phyloP scores from a whole-genome alignment of 106 monocot species.

The Cymbidium sinense region DNA sequence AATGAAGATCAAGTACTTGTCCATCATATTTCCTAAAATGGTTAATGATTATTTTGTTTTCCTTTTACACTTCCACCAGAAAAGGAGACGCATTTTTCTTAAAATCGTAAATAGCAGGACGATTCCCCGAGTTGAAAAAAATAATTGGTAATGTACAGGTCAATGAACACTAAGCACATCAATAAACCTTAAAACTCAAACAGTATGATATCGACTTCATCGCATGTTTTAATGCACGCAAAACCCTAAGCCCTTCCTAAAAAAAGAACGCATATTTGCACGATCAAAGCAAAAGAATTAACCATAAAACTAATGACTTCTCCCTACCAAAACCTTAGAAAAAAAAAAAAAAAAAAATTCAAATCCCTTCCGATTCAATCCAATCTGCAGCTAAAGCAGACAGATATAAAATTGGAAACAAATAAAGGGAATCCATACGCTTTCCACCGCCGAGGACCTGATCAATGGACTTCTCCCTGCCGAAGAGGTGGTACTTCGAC shows the following conservation, averaged over 20 bases:
- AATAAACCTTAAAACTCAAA: too few relatives aligned
- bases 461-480: conserved; percentile 59
- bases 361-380: neutral
- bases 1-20: too few relatives aligned
- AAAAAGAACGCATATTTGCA: neutral
- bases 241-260: neutral
- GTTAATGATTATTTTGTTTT: too few relatives aligned
- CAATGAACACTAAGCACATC: too few relatives aligned
- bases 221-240: too few relatives aligned
- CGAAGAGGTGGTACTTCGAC: conserved; percentile 53
- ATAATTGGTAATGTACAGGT: too few relatives aligned
- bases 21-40: too few relatives aligned
- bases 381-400: neutral
- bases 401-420: neutral
- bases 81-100: too few relatives aligned
- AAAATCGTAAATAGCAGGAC: too few relatives aligned
- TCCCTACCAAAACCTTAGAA: neutral
- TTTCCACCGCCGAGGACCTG: conserved; percentile 55
- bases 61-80: too few relatives aligned
- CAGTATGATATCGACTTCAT: too few relatives aligned
- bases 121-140: too few relatives aligned
- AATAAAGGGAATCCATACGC: conserved; percentile 14
- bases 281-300: neutral
- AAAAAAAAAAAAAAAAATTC: neutral
- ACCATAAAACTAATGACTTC: neutral